phyloP scores from a whole-genome alignment of 192 early-diverging fungal genomes.

The Coemansia guatemalensis region DNA sequence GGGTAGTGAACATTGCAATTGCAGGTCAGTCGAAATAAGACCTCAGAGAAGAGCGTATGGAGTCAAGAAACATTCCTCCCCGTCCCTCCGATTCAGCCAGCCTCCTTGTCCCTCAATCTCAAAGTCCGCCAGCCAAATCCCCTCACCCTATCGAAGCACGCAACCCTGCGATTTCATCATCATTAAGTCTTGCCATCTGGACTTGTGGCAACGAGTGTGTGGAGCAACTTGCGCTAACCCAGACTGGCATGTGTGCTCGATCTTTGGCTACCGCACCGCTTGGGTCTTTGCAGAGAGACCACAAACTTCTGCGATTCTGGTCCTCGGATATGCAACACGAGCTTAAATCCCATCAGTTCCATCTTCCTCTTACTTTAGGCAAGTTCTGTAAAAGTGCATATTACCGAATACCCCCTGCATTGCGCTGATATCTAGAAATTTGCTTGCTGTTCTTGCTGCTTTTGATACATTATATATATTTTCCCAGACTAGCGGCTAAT shows the following conservation, averaged over 20 bases:
- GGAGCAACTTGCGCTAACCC: neutral
- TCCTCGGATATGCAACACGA: neutral
- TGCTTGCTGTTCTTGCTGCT: neutral
- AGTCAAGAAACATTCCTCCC: neutral
- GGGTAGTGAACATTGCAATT: conserved; percentile 33
- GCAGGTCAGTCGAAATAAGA: neutral
- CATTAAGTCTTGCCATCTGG: no score
- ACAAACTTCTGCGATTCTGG: neutral
- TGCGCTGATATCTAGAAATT: neutral
- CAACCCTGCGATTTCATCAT: neutral
- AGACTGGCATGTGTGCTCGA: neutral
- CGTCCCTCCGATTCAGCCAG: neutral
- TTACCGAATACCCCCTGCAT: neutral
- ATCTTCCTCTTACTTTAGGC: neutral
- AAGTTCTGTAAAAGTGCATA: neutral
- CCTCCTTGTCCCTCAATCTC: neutral
- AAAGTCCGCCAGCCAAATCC: neutral
- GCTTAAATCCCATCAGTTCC: neutral
- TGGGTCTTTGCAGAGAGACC: neutral
- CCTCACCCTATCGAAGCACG: neutral
- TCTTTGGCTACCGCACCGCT: neutral
- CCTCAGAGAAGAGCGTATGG: neutral
- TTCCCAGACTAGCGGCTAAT: neutral
- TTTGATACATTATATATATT: neutral
- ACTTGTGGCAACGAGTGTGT: neutral